Conservation (phyloP, 73 alveolate genomes). For the Tetrahymena elliotti region DNA sequence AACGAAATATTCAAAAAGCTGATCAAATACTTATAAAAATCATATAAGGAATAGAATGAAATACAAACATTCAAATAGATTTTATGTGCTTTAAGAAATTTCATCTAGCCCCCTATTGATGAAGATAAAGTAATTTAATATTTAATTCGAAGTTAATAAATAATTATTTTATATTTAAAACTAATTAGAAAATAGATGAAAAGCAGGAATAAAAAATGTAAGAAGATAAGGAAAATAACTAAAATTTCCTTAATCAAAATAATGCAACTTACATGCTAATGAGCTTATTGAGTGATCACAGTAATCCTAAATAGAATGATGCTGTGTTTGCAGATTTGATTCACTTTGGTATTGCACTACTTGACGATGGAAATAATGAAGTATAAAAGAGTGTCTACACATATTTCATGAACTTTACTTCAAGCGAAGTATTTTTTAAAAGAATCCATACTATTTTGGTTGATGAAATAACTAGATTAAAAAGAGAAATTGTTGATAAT, state of each 20-base stretch:
- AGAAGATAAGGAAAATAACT: slow-evolving; percentile 10
- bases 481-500: slow-evolving; percentile 28
- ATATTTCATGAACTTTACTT: slow-evolving; percentile 30
- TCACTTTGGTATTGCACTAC: slow-evolving; percentile 34
- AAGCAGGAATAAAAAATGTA: slow-evolving; percentile 11
- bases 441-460: slow-evolving; percentile 28
- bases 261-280: slow-evolving; percentile 32
- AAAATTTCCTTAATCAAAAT: slow-evolving; percentile 17
- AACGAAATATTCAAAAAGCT: slow-evolving; percentile 31
- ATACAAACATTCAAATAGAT: slow-evolving; percentile 9
- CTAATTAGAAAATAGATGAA: slow-evolving; percentile 9
- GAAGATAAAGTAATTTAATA: background rate
- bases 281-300: slow-evolving; percentile 12
- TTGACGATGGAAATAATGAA: slow-evolving; percentile 52
- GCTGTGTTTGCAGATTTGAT: slow-evolving; percentile 30
- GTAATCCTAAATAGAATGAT: slow-evolving; percentile 22
- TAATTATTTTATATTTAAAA: background rate
- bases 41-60: slow-evolving; percentile 10
- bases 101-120: background rate
- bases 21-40: slow-evolving; percentile 9
- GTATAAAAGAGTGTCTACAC: slow-evolving; percentile 45
- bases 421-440: slow-evolving; percentile 44
- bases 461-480: slow-evolving; percentile 43
- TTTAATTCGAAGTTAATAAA: background rate
- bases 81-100: slow-evolving; percentile 20